phyloP scores from a whole-genome alignment of 495 filamentous ascomycete species.

The Penicillium silybi region DNA sequence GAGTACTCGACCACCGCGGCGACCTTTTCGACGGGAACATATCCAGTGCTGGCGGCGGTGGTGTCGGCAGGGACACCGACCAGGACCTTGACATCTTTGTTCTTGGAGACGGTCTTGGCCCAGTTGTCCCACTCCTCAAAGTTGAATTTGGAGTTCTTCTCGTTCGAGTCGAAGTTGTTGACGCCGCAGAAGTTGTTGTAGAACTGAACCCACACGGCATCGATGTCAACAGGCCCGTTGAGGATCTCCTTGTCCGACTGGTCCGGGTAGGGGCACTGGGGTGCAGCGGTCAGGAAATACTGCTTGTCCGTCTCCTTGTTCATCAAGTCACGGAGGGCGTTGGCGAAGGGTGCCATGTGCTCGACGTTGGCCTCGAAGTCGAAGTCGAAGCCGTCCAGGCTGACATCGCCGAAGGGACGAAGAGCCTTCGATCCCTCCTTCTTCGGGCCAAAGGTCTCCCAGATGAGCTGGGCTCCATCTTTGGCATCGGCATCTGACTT shows the following conservation, averaged over 20 bases:
- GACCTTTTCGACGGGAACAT: slow-evolving; percentile 44
- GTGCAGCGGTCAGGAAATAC: slow-evolving; percentile 62
- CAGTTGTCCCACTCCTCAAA: slow-evolving; percentile 69
- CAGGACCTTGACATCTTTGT: slow-evolving; percentile 61
- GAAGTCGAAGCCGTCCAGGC: slow-evolving; percentile 71
- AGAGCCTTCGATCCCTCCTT: slow-evolving; percentile 23
- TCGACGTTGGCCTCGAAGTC: slow-evolving; percentile 53
- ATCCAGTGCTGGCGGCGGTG: slow-evolving; percentile 56
- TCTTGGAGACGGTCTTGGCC: slow-evolving; percentile 57
- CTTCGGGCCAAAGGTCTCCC: slow-evolving; percentile 60
- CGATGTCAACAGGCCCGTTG: slow-evolving; percentile 48
- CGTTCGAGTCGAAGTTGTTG: slow-evolving; percentile 44
- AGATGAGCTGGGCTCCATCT: slow-evolving; percentile 56
- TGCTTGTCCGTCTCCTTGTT: slow-evolving; percentile 44
- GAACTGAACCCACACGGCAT: slow-evolving; percentile 69
- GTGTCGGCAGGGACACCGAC: slow-evolving; percentile 62
- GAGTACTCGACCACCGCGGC: slow-evolving; percentile 45
- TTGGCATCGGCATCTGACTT: slow-evolving; percentile 46
- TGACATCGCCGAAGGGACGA: slow-evolving; percentile 61
- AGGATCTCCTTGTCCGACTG: slow-evolving; percentile 55
- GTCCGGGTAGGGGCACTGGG: slow-evolving; percentile 66
- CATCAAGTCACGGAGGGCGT: slow-evolving; percentile 51
- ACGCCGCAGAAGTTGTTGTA: slow-evolving; percentile 73
- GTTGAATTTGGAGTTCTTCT: slow-evolving; percentile 59
- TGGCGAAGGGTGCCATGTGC: slow-evolving; percentile 54